phyloP scores from a whole-genome alignment of 2,329 filamentous ascomycete genomes.

The Epichloe sibirici region DNA sequence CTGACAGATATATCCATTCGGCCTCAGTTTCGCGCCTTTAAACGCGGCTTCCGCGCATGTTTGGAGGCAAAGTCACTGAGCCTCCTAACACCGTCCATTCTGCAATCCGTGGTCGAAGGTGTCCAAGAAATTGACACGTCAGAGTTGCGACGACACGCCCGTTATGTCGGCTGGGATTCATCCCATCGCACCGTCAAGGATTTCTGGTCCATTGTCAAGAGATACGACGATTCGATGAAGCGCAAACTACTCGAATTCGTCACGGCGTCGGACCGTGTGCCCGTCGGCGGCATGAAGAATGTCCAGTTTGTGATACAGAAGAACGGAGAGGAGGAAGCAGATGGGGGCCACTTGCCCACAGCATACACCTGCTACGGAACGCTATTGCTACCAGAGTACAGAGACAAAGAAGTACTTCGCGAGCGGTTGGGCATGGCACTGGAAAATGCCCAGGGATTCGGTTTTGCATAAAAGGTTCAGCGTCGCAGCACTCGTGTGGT shows the following conservation, averaged over 20 bases:
- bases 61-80: conserved; percentile 57
- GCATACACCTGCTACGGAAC: conserved; percentile 92
- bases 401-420: conserved; percentile 53
- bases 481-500: neutral
- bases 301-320: conserved; percentile 75
- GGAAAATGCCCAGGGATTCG: conserved; percentile 82
- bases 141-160: conserved; percentile 57
- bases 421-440: conserved; percentile 74
- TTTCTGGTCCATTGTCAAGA: conserved; percentile 74
- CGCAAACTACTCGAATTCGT: conserved; percentile 81
- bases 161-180: conserved; percentile 72
- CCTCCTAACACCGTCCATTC: conserved; percentile 56
- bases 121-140: conserved; percentile 66
- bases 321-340: conserved; percentile 51
- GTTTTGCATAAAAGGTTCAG: conserved; percentile 46
- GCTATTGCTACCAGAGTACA: conserved; percentile 74
- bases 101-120: conserved; percentile 76
- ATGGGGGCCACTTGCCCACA: conserved; percentile 56
- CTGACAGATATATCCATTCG: conserved; percentile 66
- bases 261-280: conserved; percentile 81
- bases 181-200: conserved; percentile 57
- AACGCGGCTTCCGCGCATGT: conserved; percentile 66
- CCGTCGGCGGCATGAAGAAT: conserved; percentile 72
- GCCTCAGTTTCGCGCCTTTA: conserved; percentile 70
- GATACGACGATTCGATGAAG: conserved; percentile 56